Percentiles rank a stretch among this genome's conserved stretches.
Conservation (phyloP, 225 moss, liverwort and hornwort species). For the Anthoceros angustus region DNA sequence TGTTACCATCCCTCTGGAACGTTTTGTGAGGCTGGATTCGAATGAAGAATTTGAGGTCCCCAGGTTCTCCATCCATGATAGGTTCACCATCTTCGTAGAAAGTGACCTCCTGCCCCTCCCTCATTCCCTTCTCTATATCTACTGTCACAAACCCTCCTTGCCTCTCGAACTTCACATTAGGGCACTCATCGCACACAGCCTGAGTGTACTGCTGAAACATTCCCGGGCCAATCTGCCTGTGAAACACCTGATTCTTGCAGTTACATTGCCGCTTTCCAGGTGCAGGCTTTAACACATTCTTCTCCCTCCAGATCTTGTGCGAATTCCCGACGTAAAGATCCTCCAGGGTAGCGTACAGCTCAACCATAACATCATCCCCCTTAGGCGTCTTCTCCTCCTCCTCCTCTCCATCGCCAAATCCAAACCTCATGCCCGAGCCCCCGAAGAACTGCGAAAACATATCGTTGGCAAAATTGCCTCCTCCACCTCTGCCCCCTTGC, state of each 20-base stretch:
- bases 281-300: conserved; percentile 77
- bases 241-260: conserved; percentile 77
- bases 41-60: conserved; percentile 68
- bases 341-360: conserved; percentile 59
- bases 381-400: conserved; percentile 62
- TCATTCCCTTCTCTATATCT: conserved; percentile 84
- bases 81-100: conserved; percentile 94
- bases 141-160: conserved; percentile 47
- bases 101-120: conserved; percentile 74
- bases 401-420: conserved; percentile 33
- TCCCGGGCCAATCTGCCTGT: conserved; percentile 79
- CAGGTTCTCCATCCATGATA: conserved; percentile 72
- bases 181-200: conserved; percentile 89
- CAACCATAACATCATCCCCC: conserved; percentile 77
- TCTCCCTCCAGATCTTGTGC: conserved; percentile 77
- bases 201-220: conserved; percentile 99
- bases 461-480: conserved; percentile 51
- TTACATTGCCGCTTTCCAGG: conserved; percentile 87
- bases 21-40: conserved; percentile 38
- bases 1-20: conserved; percentile 52
- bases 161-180: conserved; percentile 93
- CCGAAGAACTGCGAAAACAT: conserved; percentile 84
- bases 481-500: conserved; percentile 44
- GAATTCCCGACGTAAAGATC: conserved; percentile 76
- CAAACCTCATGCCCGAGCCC: conserved; percentile 45